Conservation (phyloP, 2,329 filamentous ascomycete species). For the Byssoonygena ceratinophila region DNA sequence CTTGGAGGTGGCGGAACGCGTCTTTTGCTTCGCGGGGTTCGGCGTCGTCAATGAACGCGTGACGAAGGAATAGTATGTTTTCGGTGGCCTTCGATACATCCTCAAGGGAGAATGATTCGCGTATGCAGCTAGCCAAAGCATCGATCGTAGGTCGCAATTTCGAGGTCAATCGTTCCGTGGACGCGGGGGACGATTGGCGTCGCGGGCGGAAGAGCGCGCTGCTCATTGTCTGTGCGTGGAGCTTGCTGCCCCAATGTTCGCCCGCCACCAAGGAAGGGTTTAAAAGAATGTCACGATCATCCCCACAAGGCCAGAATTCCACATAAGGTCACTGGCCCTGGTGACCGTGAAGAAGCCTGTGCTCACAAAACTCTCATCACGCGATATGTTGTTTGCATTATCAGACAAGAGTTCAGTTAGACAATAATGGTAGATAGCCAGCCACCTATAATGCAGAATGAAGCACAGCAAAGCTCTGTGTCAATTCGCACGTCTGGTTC, state of each 20-base stretch:
- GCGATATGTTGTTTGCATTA: neutral
- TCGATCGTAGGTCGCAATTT: slow-evolving; percentile 32
- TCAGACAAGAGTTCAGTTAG: no score
- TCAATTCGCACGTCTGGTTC: no score
- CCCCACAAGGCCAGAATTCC: neutral
- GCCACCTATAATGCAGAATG: no score
- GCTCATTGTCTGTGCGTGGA: slow-evolving; percentile 14
- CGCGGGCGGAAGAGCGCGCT: slow-evolving; percentile 10
- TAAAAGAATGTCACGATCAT: neutral
- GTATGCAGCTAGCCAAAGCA: slow-evolving; percentile 27
- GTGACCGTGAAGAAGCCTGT: neutral
- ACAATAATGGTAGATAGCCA: no score
- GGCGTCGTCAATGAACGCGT: slow-evolving; percentile 48
- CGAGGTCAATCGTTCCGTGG: slow-evolving; percentile 28
- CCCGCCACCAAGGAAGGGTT: neutral
- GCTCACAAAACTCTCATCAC: neutral
- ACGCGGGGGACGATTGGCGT: slow-evolving; percentile 16
- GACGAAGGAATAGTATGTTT: slow-evolving; percentile 55
- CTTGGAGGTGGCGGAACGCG: slow-evolving; percentile 68
- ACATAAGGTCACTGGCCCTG: neutral
- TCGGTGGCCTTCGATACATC: slow-evolving; percentile 40
- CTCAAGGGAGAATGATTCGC: slow-evolving; percentile 25
- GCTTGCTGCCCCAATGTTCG: neutral
- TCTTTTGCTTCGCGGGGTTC: slow-evolving; percentile 53
- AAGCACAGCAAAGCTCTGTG: no score